Percentiles rank a stretch among this genome's conserved stretches.
Conservation (phyloP, 176 grass and related monocot genomes). For the Bromus sterilis region DNA sequence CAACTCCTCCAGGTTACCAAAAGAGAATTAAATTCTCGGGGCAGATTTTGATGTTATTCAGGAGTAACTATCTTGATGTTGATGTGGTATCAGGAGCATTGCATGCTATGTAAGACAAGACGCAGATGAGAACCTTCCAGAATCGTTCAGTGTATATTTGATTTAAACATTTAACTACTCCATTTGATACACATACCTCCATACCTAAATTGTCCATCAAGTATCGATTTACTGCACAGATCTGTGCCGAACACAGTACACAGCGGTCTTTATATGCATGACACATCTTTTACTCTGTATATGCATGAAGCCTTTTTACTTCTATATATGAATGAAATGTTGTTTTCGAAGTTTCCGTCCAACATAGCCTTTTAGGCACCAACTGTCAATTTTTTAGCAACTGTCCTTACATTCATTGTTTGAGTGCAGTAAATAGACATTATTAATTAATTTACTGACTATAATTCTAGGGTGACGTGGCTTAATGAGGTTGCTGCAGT, state of each 20-base stretch:
- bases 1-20: background rate
- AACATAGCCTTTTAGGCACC: background rate
- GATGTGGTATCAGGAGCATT: background rate
- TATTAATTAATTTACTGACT: background rate
- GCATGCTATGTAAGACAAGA: background rate
- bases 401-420: background rate
- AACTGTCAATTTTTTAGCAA: background rate
- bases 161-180: background rate
- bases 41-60: background rate
- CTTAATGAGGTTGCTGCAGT: background rate
- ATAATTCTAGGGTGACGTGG: background rate
- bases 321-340: background rate
- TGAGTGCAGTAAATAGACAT: background rate
- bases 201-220: background rate
- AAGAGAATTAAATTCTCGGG: background rate
- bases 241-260: background rate
- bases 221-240: background rate
- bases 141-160: background rate
- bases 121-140: background rate
- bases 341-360: background rate
- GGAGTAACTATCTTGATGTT: background rate
- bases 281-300: background rate
- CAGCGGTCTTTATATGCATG: background rate
- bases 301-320: background rate
- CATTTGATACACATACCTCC: background rate